Conservation (phyloP, 2,329 filamentous ascomycete genomes). For the Penicillium brevicompactum region DNA sequence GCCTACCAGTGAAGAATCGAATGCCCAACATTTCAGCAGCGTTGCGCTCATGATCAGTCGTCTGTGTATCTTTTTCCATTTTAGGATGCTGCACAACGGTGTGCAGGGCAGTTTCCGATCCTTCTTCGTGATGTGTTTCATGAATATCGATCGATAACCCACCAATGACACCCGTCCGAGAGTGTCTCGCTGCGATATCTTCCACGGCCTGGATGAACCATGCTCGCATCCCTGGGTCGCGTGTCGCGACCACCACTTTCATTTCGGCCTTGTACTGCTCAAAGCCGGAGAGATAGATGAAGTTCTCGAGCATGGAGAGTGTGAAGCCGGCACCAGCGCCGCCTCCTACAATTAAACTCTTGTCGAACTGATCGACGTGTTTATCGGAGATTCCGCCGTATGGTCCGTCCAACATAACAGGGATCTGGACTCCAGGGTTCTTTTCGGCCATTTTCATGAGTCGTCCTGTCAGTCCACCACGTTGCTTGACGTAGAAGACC, state of each 20-base stretch:
- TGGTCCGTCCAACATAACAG: slow-evolving; percentile 60
- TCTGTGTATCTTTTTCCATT: neutral
- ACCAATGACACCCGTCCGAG: slow-evolving; percentile 5
- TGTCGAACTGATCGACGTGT: slow-evolving; percentile 43
- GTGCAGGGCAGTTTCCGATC: neutral
- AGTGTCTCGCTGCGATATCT: slow-evolving; percentile 12
- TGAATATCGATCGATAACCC: slow-evolving; percentile 19
- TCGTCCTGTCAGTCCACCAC: slow-evolving; percentile 53
- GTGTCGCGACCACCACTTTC: slow-evolving; percentile 19
- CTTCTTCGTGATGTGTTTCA: slow-evolving; percentile 8
- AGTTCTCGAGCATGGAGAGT: slow-evolving; percentile 48
- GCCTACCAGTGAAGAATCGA: slow-evolving; percentile 14
- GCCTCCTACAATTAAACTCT: slow-evolving; percentile 54
- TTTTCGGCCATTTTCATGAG: slow-evolving; percentile 45
- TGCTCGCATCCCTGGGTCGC: slow-evolving; percentile 18
- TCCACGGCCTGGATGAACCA: slow-evolving; percentile 20
- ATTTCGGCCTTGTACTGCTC: slow-evolving; percentile 8
- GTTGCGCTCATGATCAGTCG: slow-evolving; percentile 10
- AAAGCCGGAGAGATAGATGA: slow-evolving; percentile 3
- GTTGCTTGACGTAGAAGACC: slow-evolving; percentile 56
- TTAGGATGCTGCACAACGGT: slow-evolving; percentile 1
- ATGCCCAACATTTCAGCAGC: slow-evolving; percentile 13
- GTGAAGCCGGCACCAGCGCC: slow-evolving; percentile 60
- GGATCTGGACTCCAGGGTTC: slow-evolving; percentile 40
- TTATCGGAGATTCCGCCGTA: slow-evolving; percentile 55